These are phyloP conservation scores for Actinomucor elegans DNA, from an alignment of 371 early-diverging fungal genomes.

Conservation along the genomic window DNA sequence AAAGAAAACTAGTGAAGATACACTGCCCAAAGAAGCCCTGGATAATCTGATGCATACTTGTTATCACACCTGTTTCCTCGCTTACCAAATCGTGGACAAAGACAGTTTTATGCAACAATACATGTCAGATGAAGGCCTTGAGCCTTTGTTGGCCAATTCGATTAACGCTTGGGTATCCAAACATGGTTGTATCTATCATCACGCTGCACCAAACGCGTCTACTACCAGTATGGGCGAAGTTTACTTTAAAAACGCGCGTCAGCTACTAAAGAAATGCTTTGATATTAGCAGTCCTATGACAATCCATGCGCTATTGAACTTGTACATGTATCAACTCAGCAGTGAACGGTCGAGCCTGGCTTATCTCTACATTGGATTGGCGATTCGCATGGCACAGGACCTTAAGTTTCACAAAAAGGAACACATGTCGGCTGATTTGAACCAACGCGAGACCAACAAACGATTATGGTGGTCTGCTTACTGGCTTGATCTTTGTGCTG, in stretches of 20 bases:
- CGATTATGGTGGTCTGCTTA: slow-evolving; percentile 68
- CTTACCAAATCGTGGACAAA: slow-evolving; percentile 61
- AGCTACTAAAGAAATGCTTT: slow-evolving; percentile 58
- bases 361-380: slow-evolving; percentile 60
- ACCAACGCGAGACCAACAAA: slow-evolving; percentile 56
- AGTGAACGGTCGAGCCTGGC: slow-evolving; percentile 58
- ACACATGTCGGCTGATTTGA: slow-evolving; percentile 46
- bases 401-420: slow-evolving; percentile 57
- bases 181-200: slow-evolving; percentile 55
- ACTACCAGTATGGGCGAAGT: slow-evolving; percentile 56
- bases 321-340: slow-evolving; percentile 65
- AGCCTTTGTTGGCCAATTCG: slow-evolving; percentile 55
- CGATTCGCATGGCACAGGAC: slow-evolving; percentile 68
- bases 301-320: slow-evolving; percentile 56
- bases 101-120: slow-evolving; percentile 50
- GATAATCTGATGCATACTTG: slow-evolving; percentile 51
- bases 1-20: slow-evolving; percentile 18
- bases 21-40: slow-evolving; percentile 34
- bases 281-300: slow-evolving; percentile 57
- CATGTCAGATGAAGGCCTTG: slow-evolving; percentile 32
- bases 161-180: slow-evolving; percentile 63
- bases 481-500: slow-evolving; percentile 56
- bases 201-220: slow-evolving; percentile 22
- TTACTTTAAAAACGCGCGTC: slow-evolving; percentile 57
- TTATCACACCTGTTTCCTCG: slow-evolving; percentile 55